Evolutionary conservation across 805 yeast genomes (phyloP).

Genomic region (Suhomyces xylopsoci): DNA sequence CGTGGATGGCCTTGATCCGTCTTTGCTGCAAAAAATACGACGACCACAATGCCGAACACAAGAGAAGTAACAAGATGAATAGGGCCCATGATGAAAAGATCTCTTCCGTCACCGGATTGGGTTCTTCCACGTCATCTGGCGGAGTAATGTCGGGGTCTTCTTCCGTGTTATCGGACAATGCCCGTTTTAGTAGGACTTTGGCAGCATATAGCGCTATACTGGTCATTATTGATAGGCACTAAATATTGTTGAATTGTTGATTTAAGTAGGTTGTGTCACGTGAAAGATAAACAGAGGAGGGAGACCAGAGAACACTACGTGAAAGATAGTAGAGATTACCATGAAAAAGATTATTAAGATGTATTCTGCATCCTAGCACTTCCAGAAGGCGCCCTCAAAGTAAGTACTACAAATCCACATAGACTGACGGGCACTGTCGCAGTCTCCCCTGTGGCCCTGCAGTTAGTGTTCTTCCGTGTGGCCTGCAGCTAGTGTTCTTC

Average conservation of each 20-base stretch:
- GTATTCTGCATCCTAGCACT: no score
- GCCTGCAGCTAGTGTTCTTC: no score
- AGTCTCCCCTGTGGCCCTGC: no score
- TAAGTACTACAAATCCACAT: no score
- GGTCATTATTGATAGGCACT: conserved; percentile 16
- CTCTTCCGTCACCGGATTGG: conserved; percentile 89
- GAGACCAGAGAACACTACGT: background rate
- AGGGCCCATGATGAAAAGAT: conserved; percentile 97
- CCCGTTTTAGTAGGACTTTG: conserved; percentile 32
- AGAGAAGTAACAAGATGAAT: conserved; percentile 73
- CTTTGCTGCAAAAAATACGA: conserved; percentile 88
- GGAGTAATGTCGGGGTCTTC: conserved; percentile 42
- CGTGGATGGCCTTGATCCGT: conserved; percentile 93
- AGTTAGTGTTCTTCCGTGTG: no score
- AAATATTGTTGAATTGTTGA: background rate
- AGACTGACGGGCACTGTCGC: no score
- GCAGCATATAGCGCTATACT: conserved; percentile 24
- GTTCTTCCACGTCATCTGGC: conserved; percentile 54
- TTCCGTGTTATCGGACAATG: conserved; percentile 29
- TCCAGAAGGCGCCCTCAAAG: no score
- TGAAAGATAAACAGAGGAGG: background rate
- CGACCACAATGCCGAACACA: conserved; percentile 92
- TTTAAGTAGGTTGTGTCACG: background rate
- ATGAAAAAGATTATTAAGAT: no score
- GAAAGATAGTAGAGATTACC: background rate